These are phyloP conservation scores for Schwanniomyces sp. DNA, from an alignment of 805 yeast genomes.

Conservation along the genomic window DNA sequence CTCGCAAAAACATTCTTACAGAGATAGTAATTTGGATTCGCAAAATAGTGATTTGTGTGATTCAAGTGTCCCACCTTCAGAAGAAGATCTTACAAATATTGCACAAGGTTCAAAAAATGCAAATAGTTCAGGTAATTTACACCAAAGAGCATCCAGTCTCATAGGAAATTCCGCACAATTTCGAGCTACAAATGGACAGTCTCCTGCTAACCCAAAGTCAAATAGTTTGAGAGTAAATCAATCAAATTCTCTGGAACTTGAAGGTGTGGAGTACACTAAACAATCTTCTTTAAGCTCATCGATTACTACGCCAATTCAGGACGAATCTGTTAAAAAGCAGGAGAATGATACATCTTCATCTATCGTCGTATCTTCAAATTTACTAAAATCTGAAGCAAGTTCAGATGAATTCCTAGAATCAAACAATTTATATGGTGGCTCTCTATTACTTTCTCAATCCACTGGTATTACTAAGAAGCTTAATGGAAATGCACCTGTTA, in stretches of 20 bases:
- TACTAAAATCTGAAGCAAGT: conserved; percentile 9
- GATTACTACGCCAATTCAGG: neutral
- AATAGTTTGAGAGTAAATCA: neutral
- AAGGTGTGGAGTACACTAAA: neutral
- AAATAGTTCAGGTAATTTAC: no score
- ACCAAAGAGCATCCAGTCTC: no score
- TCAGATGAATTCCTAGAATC: conserved; percentile 25
- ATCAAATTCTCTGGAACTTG: neutral
- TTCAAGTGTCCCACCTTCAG: neutral
- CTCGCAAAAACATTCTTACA: neutral
- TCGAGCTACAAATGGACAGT: neutral
- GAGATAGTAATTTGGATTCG: neutral
- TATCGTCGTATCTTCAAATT: neutral
- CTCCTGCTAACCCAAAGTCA: neutral
- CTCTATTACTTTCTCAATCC: conserved; percentile 41
- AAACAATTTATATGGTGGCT: conserved; percentile 41
- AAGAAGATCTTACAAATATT: no score
- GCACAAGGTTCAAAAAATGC: no score
- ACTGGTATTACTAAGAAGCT: conserved; percentile 41
- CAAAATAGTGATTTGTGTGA: neutral
- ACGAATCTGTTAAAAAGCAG: neutral
- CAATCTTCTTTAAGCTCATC: neutral
- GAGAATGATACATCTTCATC: neutral
- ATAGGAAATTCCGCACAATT: no score
- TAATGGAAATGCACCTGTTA: conserved; percentile 9